These are phyloP conservation scores for Lepidium africanum DNA, from an alignment of 345 rosid genomes.

Conservation along the genomic window DNA sequence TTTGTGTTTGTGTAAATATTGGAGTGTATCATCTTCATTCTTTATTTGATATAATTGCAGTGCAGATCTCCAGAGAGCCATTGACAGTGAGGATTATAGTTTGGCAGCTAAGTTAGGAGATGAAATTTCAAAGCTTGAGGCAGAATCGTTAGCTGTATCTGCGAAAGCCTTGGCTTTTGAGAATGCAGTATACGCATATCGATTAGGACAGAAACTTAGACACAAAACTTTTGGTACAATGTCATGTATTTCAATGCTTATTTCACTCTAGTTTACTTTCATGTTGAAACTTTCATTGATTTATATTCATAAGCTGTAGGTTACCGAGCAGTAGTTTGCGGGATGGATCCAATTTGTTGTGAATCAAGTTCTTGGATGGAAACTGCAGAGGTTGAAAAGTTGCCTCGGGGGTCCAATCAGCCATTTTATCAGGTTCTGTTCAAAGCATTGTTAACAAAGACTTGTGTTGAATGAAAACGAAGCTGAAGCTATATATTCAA, in stretches of 20 bases:
- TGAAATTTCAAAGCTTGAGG: constrained; percentile 69
- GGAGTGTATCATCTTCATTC: not conserved
- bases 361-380: constrained; percentile 92
- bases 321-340: constrained; percentile 80
- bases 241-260: not conserved
- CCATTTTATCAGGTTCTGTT: constrained; percentile 89
- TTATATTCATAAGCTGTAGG: constrained; percentile 31
- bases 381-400: constrained; percentile 65
- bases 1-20: not conserved
- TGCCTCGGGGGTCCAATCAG: constrained; percentile 65
- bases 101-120: constrained; percentile 71
- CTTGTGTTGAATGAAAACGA: not conserved
- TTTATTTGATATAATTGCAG: constrained; percentile 34
- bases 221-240: constrained; percentile 66
- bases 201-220: constrained; percentile 85
- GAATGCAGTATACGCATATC: constrained; percentile 71
- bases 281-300: not conserved
- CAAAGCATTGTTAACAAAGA: no score
- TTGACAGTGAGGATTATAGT: constrained; percentile 71
- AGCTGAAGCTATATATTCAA: not conserved
- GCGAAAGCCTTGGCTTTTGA: constrained; percentile 77
- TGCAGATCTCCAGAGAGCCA: constrained; percentile 77
- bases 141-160: constrained; percentile 80
- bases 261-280: constrained; percentile 2
- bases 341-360: constrained; percentile 93